phyloP scores from a whole-genome alignment of 75 land plant genomes.

The Adiantum capillusveneris region DNA sequence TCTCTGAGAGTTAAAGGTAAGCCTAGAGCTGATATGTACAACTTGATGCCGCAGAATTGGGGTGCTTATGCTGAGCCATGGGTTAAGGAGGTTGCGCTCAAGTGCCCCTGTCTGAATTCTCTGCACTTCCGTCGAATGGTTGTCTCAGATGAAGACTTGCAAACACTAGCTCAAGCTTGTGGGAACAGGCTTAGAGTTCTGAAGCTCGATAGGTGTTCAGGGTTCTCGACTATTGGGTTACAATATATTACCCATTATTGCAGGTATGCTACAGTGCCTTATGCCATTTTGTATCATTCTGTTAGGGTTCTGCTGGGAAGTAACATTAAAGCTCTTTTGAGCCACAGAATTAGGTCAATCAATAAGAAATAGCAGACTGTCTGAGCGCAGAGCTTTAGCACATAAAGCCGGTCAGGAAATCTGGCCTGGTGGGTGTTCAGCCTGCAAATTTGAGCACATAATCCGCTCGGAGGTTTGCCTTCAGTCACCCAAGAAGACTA shows the following conservation, averaged over 20 bases:
- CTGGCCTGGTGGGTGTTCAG: too few relatives aligned
- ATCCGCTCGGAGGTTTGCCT: too few relatives aligned
- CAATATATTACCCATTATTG: conserved; percentile 37
- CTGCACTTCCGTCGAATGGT: conserved; percentile 83
- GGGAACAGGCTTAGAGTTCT: conserved; percentile 39
- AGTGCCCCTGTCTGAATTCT: conserved; percentile 36
- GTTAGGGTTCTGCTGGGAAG: too few relatives aligned
- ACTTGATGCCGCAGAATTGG: conserved; percentile 77
- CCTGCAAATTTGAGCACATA: too few relatives aligned
- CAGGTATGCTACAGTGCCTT: conserved; percentile 58
- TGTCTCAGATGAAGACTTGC: conserved; percentile 57
- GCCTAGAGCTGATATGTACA: conserved; percentile 81
- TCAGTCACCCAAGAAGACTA: too few relatives aligned
- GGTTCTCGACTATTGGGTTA: conserved; percentile 69
- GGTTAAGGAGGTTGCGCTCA: conserved; percentile 39
- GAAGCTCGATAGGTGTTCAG: conserved; percentile 66
- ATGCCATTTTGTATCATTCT: too few relatives aligned
- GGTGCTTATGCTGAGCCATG: conserved; percentile 83
- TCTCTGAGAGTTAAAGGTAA: conserved; percentile 78
- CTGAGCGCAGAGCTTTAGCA: too few relatives aligned
- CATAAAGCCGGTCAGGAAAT: too few relatives aligned
- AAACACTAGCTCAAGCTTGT: conserved; percentile 24
- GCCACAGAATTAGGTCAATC: too few relatives aligned
- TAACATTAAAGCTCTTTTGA: too few relatives aligned
- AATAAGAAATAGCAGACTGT: too few relatives aligned